Base-by-base conservation (phyloP, 2,329 filamentous ascomycete species). In the Helicocarpus griseus region DNA sequence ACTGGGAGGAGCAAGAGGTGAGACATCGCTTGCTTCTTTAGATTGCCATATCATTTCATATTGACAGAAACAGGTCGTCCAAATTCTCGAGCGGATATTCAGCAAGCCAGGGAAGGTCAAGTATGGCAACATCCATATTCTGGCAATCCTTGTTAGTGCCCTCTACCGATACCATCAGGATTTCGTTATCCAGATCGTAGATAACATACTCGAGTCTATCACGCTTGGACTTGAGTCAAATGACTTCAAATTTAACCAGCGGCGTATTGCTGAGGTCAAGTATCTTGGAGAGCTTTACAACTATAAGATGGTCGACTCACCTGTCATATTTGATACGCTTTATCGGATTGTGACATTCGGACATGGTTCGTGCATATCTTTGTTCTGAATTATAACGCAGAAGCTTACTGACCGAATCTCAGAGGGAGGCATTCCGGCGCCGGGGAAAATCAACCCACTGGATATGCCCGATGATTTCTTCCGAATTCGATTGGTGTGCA, bases 271-370 rank as follows among this genome's bases (percentile, higher is more conserved):
- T 2, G 91, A 97, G 68, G 88, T 95, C 63, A 97, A 96, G 66
- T 98, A 96, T 65, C 77, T 98, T 4, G 90, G 88, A 21, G 93
- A 98, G 69, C 79, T 98, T 8, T 98, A 98, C 73, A 95, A 96
- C 63, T 98, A 97, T 66, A 87, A 93, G 52, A 88, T 98, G 81
- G 80, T 98, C 35, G 93, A 98, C 67, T 93, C 95, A 40, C 87
- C 88, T 0, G 86, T 97, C 22, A 86, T 98, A 48, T 98, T 98
- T 61, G 93, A 98, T 63, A 88, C 86, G 1, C 79, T 98, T 69
- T 98, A 96, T 74, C 89, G 89, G 63, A 86, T 98, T 60, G 78
- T 96, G 65, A 95, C 89, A 6, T 95, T 95, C 65, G 93, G 91
- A 24, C 88, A 97, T 67, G 82, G 80, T 79, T 65, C 29, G 33